These are phyloP conservation scores for Drosera capensis DNA, from an alignment of 148 eudicot species.

Conservation along the genomic window DNA sequence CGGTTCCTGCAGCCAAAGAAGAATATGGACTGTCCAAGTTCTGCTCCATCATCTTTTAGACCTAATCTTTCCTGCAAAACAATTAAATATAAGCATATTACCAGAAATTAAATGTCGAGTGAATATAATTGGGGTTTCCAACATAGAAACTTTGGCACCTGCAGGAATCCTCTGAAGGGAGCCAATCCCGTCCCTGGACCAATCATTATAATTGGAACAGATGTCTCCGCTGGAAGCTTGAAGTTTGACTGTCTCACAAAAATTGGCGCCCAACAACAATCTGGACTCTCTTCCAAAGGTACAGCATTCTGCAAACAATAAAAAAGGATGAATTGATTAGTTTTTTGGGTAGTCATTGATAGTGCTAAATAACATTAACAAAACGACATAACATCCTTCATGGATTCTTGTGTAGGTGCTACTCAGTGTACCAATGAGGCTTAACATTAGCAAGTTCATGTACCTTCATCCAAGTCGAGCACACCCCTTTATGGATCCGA, in stretches of 20 bases:
- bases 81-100: too few relatives aligned
- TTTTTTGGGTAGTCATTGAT: too few relatives aligned
- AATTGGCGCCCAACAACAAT: slow-evolving; percentile 77
- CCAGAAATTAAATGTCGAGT: too few relatives aligned
- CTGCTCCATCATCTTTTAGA: slow-evolving; percentile 73
- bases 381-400: background rate
- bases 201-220: slow-evolving; percentile 79
- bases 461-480: slow-evolving; percentile 99
- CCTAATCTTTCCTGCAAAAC: slow-evolving; percentile 69
- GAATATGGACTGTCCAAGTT: slow-evolving; percentile 58
- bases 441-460: too few relatives aligned
- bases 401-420: too few relatives aligned
- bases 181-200: slow-evolving; percentile 99
- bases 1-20: slow-evolving; percentile 93
- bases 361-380: background rate
- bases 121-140: too few relatives aligned
- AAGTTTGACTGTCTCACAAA: slow-evolving; percentile 89
- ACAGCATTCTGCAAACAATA: slow-evolving; percentile 49
- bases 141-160: slow-evolving; percentile 24
- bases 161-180: slow-evolving; percentile 96
- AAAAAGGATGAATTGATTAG: background rate
- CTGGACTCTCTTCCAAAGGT: slow-evolving; percentile 40
- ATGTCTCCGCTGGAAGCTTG: slow-evolving; percentile 66
- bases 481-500: slow-evolving; percentile 82
- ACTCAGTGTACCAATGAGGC: too few relatives aligned